phyloP scores from a whole-genome alignment of 176 grass and related monocot species.

The Oryza punctata region DNA sequence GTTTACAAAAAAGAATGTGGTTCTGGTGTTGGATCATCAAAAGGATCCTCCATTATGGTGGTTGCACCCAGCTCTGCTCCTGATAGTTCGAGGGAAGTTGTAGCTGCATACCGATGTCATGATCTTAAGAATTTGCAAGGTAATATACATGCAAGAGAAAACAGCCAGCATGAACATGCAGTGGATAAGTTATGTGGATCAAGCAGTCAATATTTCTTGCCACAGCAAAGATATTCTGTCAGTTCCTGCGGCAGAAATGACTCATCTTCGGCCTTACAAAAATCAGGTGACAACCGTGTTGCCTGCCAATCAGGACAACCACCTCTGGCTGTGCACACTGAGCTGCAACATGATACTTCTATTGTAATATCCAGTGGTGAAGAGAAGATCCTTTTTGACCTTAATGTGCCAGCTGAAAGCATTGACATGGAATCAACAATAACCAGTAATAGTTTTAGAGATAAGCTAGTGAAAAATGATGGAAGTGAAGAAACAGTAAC shows the following conservation, averaged over 20 bases:
- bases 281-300: background rate
- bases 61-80: constrained; percentile 25
- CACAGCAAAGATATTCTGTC: background rate
- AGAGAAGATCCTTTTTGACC: constrained; percentile 45
- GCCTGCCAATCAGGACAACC: background rate
- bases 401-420: constrained; percentile 57
- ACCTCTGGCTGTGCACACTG: constrained; percentile 19
- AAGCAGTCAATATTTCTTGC: constrained; percentile 7
- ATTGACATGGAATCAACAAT: constrained; percentile 43
- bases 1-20: constrained; percentile 46
- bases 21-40: constrained; percentile 51
- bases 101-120: constrained; percentile 27
- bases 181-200: constrained; percentile 22
- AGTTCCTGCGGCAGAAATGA: background rate
- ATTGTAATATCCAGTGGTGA: constrained; percentile 34
- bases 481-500: constrained; percentile 54
- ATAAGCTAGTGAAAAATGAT: constrained; percentile 25
- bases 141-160: background rate
- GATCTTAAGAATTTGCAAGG: constrained; percentile 18
- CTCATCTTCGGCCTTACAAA: constrained; percentile 29
- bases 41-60: constrained; percentile 58
- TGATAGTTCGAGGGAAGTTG: constrained; percentile 35
- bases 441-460: constrained; percentile 15
- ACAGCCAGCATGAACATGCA: constrained; percentile 11
- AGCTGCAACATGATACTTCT: constrained; percentile 32